phyloP scores from a whole-genome alignment of 768 basidiomycete species.

The Lactarius evosmus region DNA sequence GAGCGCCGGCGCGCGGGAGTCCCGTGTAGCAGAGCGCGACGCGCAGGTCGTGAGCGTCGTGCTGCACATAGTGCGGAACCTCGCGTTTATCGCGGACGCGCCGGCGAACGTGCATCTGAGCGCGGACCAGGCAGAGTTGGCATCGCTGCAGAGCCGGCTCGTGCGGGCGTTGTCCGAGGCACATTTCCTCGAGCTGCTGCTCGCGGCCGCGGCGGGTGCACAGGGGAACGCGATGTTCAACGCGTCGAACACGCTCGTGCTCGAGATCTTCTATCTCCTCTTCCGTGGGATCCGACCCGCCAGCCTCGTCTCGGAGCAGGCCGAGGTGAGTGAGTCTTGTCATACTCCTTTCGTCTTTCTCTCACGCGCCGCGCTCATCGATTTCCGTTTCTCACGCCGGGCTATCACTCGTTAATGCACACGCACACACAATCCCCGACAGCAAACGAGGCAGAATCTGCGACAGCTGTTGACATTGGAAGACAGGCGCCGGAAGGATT shows the following conservation, averaged over 20 bases:
- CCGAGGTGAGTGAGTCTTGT: slow-evolving; percentile 55
- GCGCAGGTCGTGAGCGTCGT: slow-evolving; percentile 84
- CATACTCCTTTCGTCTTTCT: slow-evolving; percentile 18
- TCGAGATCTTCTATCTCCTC: slow-evolving; percentile 91
- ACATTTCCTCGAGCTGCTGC: slow-evolving; percentile 69
- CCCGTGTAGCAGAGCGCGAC: slow-evolving; percentile 62
- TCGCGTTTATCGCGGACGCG: slow-evolving; percentile 90
- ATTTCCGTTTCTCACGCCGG: background rate
- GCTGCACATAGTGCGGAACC: slow-evolving; percentile 86
- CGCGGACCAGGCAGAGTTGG: slow-evolving; percentile 75
- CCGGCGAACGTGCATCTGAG: slow-evolving; percentile 67
- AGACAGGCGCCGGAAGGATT: slow-evolving; percentile 56
- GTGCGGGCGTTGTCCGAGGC: slow-evolving; percentile 68
- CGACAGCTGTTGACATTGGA: slow-evolving; percentile 77
- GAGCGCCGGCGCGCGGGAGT: no score
- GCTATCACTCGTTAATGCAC: no score
- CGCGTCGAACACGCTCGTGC: slow-evolving; percentile 81
- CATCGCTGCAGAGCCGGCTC: slow-evolving; percentile 74
- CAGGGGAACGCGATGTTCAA: slow-evolving; percentile 76
- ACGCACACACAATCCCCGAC: slow-evolving; percentile 5
- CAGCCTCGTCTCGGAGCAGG: slow-evolving; percentile 55
- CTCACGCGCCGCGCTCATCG: background rate
- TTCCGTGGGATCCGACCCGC: slow-evolving; percentile 75
- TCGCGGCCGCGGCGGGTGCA: slow-evolving; percentile 82
- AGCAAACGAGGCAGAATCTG: slow-evolving; percentile 70